These are phyloP conservation scores for Fragilaria radians DNA, from an alignment of 108 stramenopile genomes.

Conservation along the genomic window DNA sequence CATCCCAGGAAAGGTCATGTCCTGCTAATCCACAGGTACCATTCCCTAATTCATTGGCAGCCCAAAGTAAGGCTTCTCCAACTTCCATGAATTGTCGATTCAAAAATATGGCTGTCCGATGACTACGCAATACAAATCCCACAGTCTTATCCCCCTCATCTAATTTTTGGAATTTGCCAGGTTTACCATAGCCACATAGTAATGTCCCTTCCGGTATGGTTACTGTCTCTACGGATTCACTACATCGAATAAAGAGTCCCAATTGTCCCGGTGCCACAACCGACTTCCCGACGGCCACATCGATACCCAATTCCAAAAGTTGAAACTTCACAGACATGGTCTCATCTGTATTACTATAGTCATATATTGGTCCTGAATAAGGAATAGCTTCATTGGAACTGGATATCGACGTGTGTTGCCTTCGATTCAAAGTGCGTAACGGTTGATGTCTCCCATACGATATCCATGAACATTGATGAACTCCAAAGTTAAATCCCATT, in stretches of 20 bases:
- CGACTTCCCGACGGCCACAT: not conserved
- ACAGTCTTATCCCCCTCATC: constrained; percentile 3
- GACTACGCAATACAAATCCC: not conserved
- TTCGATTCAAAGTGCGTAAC: no score
- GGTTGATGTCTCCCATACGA: no score
- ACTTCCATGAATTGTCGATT: not conserved
- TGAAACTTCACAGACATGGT: no score
- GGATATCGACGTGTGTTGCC: no score
- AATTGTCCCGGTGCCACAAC: not conserved
- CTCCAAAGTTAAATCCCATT: no score
- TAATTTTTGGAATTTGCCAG: not conserved
- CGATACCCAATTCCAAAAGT: constrained; percentile 1
- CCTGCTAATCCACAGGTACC: constrained; percentile 2
- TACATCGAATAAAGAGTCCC: not conserved
- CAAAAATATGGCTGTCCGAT: not conserved
- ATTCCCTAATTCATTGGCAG: not conserved
- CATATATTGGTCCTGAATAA: no score
- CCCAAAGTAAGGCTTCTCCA: not conserved
- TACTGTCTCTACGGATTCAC: not conserved
- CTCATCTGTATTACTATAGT: no score
- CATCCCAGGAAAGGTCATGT: not conserved
- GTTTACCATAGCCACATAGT: not conserved
- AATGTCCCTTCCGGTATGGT: not conserved
- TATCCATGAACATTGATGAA: no score
- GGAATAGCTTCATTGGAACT: no score